Base-by-base conservation (phyloP, 2,329 filamentous ascomycete species). In the Phaeosphaeriaceae sp. region DNA sequence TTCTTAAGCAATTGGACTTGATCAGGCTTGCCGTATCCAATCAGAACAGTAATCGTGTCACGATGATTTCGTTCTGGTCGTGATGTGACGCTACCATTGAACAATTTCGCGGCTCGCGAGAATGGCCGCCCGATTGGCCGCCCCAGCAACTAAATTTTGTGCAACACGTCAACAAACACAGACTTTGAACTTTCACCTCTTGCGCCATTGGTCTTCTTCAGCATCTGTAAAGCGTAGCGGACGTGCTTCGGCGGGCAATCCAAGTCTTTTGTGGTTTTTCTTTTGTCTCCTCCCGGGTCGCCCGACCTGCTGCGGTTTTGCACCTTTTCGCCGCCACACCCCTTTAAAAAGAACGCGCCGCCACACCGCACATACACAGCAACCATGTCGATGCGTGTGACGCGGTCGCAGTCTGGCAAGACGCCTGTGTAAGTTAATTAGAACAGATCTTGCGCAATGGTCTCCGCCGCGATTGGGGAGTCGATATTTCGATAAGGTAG, bases 341-440 rank as follows among this genome's bases (percentile, higher is more conserved):
- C 56, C 62, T 64, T 53, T 63, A 60, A 59, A 27, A 63, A 59
- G 41, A 48, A 41, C 58, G 62, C 63, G 41, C 60, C 57, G 54
- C 58, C 60, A 61, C 60, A 53, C 25, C 54, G 53, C 54, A 19
- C 48, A 51, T 55, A 19, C 48, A 42, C 56, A 53, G 51, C 51
- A 61, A 63, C 56, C 65, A 78, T 78, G 76, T 72, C 74, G 40
- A 65, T 73, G 67, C 69, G 76, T 65, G 73, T 81, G 56, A 84
- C 82, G 56, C 76, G 82, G 33, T 81, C 79, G 50, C 78, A 81
- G 73, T 79, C 80, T 33, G 82, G 82, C 60, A 82, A 79, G 68
- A 83, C 81, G 52, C 81, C 80, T 41, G 78, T 73, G 81, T 83
- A 70, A 70, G 78, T 66, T 48, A 51, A 25, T 44, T 5, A 7